Conservation (phyloP, 1,284 basidiomycete species). For the Austroboletus rostrupii region DNA sequence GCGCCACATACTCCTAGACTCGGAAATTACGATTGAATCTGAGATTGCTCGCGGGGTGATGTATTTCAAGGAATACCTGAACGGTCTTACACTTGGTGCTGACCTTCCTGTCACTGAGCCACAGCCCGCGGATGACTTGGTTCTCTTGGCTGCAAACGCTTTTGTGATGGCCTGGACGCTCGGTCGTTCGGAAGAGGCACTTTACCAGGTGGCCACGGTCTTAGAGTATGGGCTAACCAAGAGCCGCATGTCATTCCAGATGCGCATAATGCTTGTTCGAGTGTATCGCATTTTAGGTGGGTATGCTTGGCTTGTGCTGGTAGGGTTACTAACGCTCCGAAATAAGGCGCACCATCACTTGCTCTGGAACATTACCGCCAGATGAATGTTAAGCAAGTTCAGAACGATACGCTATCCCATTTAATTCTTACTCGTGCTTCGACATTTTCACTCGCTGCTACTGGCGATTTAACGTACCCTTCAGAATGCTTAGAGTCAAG, state of each 20-base stretch:
- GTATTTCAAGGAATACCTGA: slow-evolving; percentile 60
- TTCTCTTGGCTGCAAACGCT: slow-evolving; percentile 67
- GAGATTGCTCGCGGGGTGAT: slow-evolving; percentile 50
- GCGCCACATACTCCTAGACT: slow-evolving; percentile 50
- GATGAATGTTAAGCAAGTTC: slow-evolving; percentile 77
- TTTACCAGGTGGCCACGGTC: slow-evolving; percentile 60
- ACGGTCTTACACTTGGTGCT: slow-evolving; percentile 62
- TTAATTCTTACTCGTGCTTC: slow-evolving; percentile 72
- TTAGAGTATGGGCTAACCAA: slow-evolving; percentile 70
- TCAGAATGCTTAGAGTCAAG: slow-evolving; percentile 74
- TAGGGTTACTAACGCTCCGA: slow-evolving; percentile 2
- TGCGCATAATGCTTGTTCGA: slow-evolving; percentile 70
- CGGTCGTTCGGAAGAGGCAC: slow-evolving; percentile 48
- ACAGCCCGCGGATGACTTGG: slow-evolving; percentile 85
- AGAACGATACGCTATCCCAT: slow-evolving; percentile 82
- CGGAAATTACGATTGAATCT: slow-evolving; percentile 49
- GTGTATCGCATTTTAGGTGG: slow-evolving; percentile 76
- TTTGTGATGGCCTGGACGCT: slow-evolving; percentile 63
- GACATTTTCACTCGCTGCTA: slow-evolving; percentile 71
- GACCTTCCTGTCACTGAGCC: slow-evolving; percentile 72
- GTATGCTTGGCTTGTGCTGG: slow-evolving; percentile 4
- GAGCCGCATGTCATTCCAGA: slow-evolving; percentile 75
- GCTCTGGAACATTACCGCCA: slow-evolving; percentile 74
- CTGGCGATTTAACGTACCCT: slow-evolving; percentile 65
- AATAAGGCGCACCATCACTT: slow-evolving; percentile 59